Conservation (phyloP, 2,329 filamentous ascomycete species). For the Aspergillus brasiliensis region DNA sequence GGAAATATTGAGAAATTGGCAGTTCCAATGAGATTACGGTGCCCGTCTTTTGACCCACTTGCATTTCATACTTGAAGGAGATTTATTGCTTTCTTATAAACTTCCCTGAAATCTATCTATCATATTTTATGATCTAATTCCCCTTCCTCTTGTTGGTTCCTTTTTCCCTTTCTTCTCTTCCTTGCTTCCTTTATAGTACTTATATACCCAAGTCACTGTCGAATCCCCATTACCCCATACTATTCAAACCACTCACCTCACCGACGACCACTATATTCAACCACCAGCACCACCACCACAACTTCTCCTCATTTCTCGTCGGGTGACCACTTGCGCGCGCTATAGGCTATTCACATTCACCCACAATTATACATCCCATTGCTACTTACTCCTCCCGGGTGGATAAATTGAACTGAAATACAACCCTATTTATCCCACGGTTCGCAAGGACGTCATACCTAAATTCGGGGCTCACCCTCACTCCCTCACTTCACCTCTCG, state of each 20-base stretch:
- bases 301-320: too few species aligned
- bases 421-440: neutral
- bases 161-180: too few species aligned
- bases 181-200: too few species aligned
- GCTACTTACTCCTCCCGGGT: neutral
- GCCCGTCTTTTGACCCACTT: neutral
- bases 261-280: too few species aligned
- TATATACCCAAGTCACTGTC: too few species aligned
- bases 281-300: neutral
- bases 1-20: too few species aligned
- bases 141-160: neutral
- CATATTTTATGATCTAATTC: neutral
- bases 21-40: neutral
- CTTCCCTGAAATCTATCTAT: neutral
- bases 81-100: neutral
- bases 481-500: neutral
- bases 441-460: neutral
- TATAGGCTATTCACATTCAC: neutral
- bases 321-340: neutral
- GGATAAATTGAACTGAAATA: neutral
- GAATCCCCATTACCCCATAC: too few species aligned
- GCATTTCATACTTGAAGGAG: constrained; percentile 1
- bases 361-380: neutral
- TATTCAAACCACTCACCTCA: too few species aligned
- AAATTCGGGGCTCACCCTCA: neutral